phyloP scores from a whole-genome alignment of 345 rosid species.

The Gynandropsis gynandra region DNA sequence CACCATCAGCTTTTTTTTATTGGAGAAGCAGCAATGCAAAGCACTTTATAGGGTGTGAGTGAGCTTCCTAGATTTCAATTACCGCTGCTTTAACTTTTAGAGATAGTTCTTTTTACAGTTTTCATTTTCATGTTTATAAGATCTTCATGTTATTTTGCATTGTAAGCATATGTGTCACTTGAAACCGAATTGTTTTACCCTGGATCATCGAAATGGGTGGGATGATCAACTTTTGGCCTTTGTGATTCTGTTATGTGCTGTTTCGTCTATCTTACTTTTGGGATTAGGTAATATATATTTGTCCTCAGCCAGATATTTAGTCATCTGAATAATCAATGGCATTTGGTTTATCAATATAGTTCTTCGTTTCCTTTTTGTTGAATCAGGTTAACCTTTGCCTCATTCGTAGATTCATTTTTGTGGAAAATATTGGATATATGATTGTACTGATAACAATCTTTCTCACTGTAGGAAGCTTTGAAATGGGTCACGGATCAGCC shows the following conservation, averaged over 20 bases:
- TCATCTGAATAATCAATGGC: background rate
- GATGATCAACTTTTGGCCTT: background rate
- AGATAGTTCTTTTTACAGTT: background rate
- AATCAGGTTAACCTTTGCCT: background rate
- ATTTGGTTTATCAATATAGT: background rate
- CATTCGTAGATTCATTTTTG: background rate
- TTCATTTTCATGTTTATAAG: background rate
- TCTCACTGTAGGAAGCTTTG: slow-evolving; percentile 59
- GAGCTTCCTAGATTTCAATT: slow-evolving; percentile 31
- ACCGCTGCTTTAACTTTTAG: background rate
- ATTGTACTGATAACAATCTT: slow-evolving; percentile 1
- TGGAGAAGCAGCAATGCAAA: slow-evolving; percentile 96
- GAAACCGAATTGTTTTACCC: background rate
- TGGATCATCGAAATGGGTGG: background rate
- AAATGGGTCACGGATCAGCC: slow-evolving; percentile 98
- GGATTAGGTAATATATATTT: background rate
- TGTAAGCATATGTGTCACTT: background rate
- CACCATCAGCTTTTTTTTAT: slow-evolving; percentile 80
- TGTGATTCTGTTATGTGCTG: background rate
- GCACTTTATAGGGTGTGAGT: slow-evolving; percentile 99
- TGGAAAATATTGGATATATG: background rate
- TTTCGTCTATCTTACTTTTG: background rate
- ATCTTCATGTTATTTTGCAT: background rate
- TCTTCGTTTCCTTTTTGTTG: background rate
- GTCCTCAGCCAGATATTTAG: background rate